Percentiles rank a stretch among this genome's conserved stretches.
Conservation (phyloP, 805 yeast genomes). For the Sugiyamaella chiloensis region DNA sequence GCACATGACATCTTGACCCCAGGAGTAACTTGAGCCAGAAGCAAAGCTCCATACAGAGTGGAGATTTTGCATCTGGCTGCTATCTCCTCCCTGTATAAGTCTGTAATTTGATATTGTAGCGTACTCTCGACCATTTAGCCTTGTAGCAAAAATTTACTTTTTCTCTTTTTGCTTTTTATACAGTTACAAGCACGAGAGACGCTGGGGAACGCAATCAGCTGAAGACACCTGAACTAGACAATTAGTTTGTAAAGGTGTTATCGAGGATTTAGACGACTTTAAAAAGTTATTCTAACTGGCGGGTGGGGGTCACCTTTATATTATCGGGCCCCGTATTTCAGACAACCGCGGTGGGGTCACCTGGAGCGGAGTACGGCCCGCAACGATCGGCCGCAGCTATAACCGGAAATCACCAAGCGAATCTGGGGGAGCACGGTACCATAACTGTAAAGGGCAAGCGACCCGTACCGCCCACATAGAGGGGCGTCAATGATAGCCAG, state of each 20-base stretch:
- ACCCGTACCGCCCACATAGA: background rate
- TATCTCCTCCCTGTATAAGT: slow-evolving; percentile 31
- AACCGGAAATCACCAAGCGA: background rate
- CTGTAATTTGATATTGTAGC: slow-evolving; percentile 5
- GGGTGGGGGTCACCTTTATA: slow-evolving; percentile 4
- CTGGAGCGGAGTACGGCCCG: too few relatives aligned
- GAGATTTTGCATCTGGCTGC: slow-evolving; percentile 30
- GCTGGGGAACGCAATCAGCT: too few relatives aligned
- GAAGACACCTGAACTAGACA: too few relatives aligned
- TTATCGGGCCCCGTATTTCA: too few relatives aligned
- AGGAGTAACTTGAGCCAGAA: slow-evolving; percentile 25
- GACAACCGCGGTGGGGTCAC: too few relatives aligned
- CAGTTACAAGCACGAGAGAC: too few relatives aligned
- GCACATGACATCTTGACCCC: slow-evolving; percentile 31
- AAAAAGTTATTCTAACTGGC: too few relatives aligned
- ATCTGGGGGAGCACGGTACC: slow-evolving; percentile 7
- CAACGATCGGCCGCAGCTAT: background rate
- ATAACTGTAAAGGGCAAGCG: slow-evolving; percentile 5
- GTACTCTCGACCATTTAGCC: slow-evolving; percentile 14
- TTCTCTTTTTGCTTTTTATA: too few relatives aligned
- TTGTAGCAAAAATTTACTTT: too few relatives aligned
- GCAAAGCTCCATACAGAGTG: slow-evolving; percentile 28
- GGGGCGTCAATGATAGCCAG: too few relatives aligned
- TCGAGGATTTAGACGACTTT: too few relatives aligned
- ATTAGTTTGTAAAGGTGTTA: too few relatives aligned